phyloP scores from a whole-genome alignment of 2,329 filamentous ascomycete species.

The Periconia sp. region DNA sequence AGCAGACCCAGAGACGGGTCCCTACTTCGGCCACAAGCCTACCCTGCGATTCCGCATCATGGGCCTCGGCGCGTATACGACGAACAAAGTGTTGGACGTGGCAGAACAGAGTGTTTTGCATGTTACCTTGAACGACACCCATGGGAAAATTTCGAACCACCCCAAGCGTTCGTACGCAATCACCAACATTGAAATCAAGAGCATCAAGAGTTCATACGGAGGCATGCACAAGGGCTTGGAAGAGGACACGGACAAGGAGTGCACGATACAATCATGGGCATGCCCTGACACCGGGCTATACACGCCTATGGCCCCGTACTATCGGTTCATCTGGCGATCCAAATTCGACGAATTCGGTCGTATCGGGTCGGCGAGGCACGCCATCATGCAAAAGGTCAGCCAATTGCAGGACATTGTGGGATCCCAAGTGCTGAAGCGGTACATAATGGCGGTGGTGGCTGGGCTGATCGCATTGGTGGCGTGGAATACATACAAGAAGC shows the following conservation, averaged over 20 bases:
- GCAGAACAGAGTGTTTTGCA: constrained; percentile 12
- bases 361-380: constrained; percentile 19
- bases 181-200: constrained; percentile 9
- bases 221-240: constrained; percentile 4
- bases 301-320: constrained; percentile 10
- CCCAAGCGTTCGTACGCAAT: constrained; percentile 12
- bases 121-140: constrained; percentile 13
- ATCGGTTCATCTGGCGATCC: constrained; percentile 21
- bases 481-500: neutral
- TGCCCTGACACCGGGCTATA: constrained; percentile 17
- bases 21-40: constrained; percentile 11
- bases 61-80: constrained; percentile 13
- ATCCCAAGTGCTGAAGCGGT: constrained; percentile 11
- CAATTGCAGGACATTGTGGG: constrained; percentile 9
- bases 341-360: constrained; percentile 19
- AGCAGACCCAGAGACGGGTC: constrained; percentile 11
- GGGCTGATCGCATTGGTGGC: constrained; percentile 2
- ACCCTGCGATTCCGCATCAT: constrained; percentile 17
- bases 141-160: constrained; percentile 11
- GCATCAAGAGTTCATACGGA: constrained; percentile 1
- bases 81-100: constrained; percentile 10
- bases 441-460: constrained; percentile 6
- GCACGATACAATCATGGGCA: constrained; percentile 14
- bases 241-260: constrained; percentile 11
- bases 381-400: constrained; percentile 6